Evolutionary conservation across 805 yeast species (phyloP), one percentile per base, ranked within the genome.

Genomic region (Sugiyamaella floridensis): DNA sequence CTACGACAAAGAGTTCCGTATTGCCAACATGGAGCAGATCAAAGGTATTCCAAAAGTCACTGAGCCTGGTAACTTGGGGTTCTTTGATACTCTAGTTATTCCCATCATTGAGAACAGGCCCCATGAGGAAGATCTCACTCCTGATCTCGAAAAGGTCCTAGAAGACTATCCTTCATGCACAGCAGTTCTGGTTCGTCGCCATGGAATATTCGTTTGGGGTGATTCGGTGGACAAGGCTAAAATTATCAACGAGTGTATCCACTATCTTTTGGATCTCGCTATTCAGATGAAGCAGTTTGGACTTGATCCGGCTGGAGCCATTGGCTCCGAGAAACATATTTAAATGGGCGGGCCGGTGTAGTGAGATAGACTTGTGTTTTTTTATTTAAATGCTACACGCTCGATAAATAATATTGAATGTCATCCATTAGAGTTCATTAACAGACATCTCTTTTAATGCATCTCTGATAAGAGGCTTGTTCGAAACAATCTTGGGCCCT

Each of bases 171-270:
- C 97, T 1, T 75, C 79, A 0, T 72, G 95, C 2, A 80, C 89
- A 2, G 97, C 97, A 0, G 89, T 92, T 0, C 73, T 92, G 50
- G 97, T 92, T 6, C 79, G 96, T 68, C 76, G 97, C 63, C 98
- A 92, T 64, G 98, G 98, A 0, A 83, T 92, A 45, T 92, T 84
- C 65, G 96, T 89, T n/a, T 92, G 97, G 97, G 97, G 97, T 20
- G 88, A 85, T 60, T 81, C 78, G 22, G 86, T 88, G 11, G 86
- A 95, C 86, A 89, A 90, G 69, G 97, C 97, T 47, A 92, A 92
- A 69, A 79, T 92, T 12, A 85, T 86, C 67, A 89, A 89, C 65
- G 98, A 92, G 69, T 95, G 97, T 15, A 81, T 92, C 55, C 97
- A 92, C 63, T 92, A 90, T 65, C 70, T 92, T 56, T 73, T 92